Conservation (phyloP, 805 yeast species). For the Jamesozyma hellenica region DNA sequence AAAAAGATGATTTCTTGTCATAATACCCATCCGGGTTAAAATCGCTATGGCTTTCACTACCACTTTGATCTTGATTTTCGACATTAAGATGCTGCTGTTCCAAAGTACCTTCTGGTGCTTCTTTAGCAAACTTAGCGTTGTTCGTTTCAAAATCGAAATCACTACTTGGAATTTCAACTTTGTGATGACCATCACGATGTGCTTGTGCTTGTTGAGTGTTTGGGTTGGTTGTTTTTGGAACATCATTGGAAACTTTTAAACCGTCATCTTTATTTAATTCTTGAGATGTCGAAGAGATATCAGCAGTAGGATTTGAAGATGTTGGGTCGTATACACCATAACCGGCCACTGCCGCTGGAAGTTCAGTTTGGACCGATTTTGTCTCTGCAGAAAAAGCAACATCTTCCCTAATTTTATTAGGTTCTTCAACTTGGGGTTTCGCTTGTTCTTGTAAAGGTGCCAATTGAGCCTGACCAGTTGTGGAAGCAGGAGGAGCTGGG, state of each 20-base stretch:
- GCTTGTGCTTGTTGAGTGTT: conserved; percentile 2
- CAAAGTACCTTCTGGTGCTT: conserved; percentile 31
- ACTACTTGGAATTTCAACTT: conserved; percentile 36
- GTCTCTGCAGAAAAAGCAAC: conserved; percentile 5
- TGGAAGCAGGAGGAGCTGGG: conserved; percentile 13
- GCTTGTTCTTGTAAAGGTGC: neutral
- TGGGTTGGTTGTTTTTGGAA: conserved; percentile 1
- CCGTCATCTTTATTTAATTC: neutral
- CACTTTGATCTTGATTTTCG: conserved; percentile 1
- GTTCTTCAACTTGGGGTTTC: neutral
- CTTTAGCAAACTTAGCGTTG: conserved; percentile 61
- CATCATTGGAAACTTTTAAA: conserved; percentile 1
- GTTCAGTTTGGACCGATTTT: conserved; percentile 4
- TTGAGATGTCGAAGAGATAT: conserved; percentile 4
- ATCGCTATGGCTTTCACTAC: neutral
- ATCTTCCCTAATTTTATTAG: neutral
- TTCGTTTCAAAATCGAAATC: conserved; percentile 70
- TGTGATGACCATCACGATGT: conserved; percentile 7
- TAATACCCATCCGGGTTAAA: conserved; percentile 36
- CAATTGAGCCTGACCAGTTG: neutral
- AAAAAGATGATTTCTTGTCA: conserved; percentile 76
- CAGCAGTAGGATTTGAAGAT: conserved; percentile 6
- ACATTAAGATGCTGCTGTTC: conserved; percentile 14
- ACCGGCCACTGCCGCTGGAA: conserved; percentile 30
- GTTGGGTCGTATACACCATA: conserved; percentile 27